Evolutionary conservation across 257 asterid species (phyloP).

Genomic region (Penstemon newberryi): DNA sequence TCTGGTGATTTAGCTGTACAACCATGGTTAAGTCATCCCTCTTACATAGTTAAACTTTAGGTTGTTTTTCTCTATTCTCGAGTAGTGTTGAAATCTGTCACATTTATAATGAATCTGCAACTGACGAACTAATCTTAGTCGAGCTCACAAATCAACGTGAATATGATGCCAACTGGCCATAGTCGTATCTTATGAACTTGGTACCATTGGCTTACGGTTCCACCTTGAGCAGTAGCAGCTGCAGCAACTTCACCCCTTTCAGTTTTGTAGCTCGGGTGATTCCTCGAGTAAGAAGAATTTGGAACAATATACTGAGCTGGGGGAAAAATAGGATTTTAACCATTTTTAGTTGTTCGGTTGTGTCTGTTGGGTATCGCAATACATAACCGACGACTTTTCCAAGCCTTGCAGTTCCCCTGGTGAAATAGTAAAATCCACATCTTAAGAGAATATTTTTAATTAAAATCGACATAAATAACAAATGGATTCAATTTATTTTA

Average conservation of each 20-base stretch:
- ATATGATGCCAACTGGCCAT: slow-evolving; percentile 27
- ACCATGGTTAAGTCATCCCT: slow-evolving; percentile 11
- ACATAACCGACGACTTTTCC: slow-evolving; percentile 70
- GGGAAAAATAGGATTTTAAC: slow-evolving; percentile 55
- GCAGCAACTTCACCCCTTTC: slow-evolving; percentile 38
- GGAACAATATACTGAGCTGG: slow-evolving; percentile 53
- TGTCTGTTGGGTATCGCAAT: slow-evolving; percentile 57
- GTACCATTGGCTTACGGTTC: slow-evolving; percentile 48
- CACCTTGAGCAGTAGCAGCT: slow-evolving; percentile 47
- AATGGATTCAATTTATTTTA: not conserved
- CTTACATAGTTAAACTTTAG: too few relatives aligned
- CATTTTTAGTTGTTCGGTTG: slow-evolving; percentile 57
- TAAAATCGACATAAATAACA: not conserved
- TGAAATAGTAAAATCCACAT: slow-evolving; percentile 23
- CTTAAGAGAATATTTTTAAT: not conserved
- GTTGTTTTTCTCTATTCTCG: too few relatives aligned
- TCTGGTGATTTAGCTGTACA: not conserved
- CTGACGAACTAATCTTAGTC: too few relatives aligned
- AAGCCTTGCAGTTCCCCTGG: slow-evolving; percentile 74
- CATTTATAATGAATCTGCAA: not conserved
- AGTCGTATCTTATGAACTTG: slow-evolving; percentile 21
- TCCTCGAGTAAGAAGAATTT: slow-evolving; percentile 50
- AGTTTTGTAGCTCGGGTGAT: slow-evolving; percentile 38
- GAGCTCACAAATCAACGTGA: slow-evolving; percentile 30
- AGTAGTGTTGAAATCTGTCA: slow-evolving; percentile 2